These are phyloP conservation scores for Cenococcum geophilum DNA, from an alignment of 495 filamentous ascomycete species.

Conservation along the genomic window DNA sequence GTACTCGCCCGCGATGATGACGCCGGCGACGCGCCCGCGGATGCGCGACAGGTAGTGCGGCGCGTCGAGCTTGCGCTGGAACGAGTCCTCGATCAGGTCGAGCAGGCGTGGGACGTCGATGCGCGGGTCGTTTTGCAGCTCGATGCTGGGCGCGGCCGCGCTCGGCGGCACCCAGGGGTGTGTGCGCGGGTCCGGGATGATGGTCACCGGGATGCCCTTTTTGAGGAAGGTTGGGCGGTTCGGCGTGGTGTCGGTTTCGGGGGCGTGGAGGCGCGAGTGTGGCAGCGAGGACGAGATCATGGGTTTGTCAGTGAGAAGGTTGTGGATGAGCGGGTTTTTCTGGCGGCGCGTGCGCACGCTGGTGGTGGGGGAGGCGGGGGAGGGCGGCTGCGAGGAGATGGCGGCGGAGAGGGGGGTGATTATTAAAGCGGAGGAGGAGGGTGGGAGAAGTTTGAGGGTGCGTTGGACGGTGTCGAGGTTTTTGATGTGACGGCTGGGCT, in stretches of 20 bases:
- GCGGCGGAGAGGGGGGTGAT: slow-evolving; percentile 81
- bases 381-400: slow-evolving; percentile 47
- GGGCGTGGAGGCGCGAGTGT: slow-evolving; percentile 1
- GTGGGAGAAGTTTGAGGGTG: slow-evolving; percentile 70
- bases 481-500: slow-evolving; percentile 38
- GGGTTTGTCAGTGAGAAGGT: slow-evolving; percentile 92
- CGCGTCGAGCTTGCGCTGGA: slow-evolving; percentile 76
- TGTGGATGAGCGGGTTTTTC: slow-evolving; percentile 92
- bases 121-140: slow-evolving; percentile 61
- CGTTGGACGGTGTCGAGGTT: slow-evolving; percentile 67
- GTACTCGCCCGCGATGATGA: slow-evolving; percentile 94
- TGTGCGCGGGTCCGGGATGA: slow-evolving; percentile 63
- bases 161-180: slow-evolving; percentile 61
- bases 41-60: slow-evolving; percentile 75
- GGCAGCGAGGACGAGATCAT: slow-evolving; percentile 86
- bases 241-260: slow-evolving; percentile 19
- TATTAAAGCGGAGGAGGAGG: slow-evolving; percentile 77
- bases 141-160: slow-evolving; percentile 47
- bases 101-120: slow-evolving; percentile 79
- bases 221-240: slow-evolving; percentile 77
- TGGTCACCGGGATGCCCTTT: slow-evolving; percentile 79
- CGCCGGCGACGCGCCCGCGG: slow-evolving; percentile 68
- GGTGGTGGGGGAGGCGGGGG: slow-evolving; percentile 47
- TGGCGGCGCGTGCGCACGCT: slow-evolving; percentile 67
- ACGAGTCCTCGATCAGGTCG: slow-evolving; percentile 89